Evolutionary conservation across 225 moss, liverwort and hornwort species (phyloP).

Genomic region (Sphagnum contortum): DNA sequence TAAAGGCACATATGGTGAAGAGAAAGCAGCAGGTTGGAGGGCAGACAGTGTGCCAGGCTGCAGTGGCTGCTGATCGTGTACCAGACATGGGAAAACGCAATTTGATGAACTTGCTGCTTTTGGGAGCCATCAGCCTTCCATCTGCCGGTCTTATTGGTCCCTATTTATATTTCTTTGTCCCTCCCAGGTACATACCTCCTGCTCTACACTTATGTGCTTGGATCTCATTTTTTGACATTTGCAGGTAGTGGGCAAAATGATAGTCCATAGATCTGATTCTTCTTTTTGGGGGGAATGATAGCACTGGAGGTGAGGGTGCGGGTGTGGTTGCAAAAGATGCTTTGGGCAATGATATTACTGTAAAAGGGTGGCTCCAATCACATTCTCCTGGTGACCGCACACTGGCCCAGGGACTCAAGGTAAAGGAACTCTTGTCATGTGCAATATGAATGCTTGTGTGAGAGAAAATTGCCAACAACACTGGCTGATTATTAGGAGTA

Average conservation of each 20-base stretch:
- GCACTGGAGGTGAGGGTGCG: slow-evolving; percentile 40
- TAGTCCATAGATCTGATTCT: no score
- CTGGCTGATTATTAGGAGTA: no score
- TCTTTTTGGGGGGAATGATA: background rate
- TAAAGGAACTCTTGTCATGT: background rate
- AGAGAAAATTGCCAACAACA: no score
- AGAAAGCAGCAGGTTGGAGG: slow-evolving; percentile 11
- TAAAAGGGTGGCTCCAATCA: slow-evolving; percentile 52
- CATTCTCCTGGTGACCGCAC: slow-evolving; percentile 59
- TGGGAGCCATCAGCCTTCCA: slow-evolving; percentile 58
- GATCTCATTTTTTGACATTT: no score
- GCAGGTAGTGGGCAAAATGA: no score
- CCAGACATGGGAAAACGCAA: slow-evolving; percentile 83
- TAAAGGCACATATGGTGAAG: background rate
- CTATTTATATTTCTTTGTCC: slow-evolving; percentile 62
- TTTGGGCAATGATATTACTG: slow-evolving; percentile 61
- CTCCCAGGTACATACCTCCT: slow-evolving; percentile 21
- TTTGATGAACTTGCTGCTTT: slow-evolving; percentile 68
- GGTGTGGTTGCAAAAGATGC: slow-evolving; percentile 82
- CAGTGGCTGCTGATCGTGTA: slow-evolving; percentile 44
- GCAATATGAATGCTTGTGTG: no score
- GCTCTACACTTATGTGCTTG: no score
- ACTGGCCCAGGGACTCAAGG: slow-evolving; percentile 67
- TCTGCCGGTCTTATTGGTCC: slow-evolving; percentile 43
- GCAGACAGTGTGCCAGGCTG: slow-evolving; percentile 26